Evolutionary conservation across 139 green algal genomes (phyloP), one percentile per base, ranked within the genome.

Genomic region (Microglena sp.): DNA sequence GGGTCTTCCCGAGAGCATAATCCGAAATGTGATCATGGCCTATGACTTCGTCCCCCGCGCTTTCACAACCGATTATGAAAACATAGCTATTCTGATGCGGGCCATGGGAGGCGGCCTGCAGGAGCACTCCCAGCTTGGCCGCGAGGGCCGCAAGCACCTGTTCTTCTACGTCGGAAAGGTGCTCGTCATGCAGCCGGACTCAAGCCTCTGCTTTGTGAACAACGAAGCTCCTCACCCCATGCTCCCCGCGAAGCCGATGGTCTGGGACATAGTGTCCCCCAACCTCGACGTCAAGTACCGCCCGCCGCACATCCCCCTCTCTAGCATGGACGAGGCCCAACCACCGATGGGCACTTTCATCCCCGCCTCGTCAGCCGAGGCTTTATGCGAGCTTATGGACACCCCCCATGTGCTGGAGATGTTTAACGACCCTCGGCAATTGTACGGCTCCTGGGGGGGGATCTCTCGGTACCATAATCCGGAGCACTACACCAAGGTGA

Each of bases 401-500:
- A 80, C 45, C 8, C 93, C 93, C 0, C 93, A 99, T 70, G 93
- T 93, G 8, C 78, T 99, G 43, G 87, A 96, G 46, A 96, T 86
- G 5, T 83, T 99, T 26, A 71, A 76, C 0, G 88, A 98, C 59
- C 76, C 84, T 1, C 68, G 69, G 0, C n/a, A n/a, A n/a, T 84
- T 91, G 5, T 99, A 99, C 56, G 84, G 91, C 54, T 33, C 65
- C 11, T 55, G 65, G 0, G 94, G 94, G 18, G 72, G 66, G 59
- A 97, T 99, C 68, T 89, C 75, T 4, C 79, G 94, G n/a, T 95
- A 94, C 78, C 94, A 99, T 79, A 95, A 99, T 68, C 94, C 94
- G 1, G 85, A 95, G 59, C 86, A 97, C 82, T 99, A 99, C 80
- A 90, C 80, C 18, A 64, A 45, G 56, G 53, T 60, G 31, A 60